These are phyloP conservation scores for Logfia minima DNA, from an alignment of 129 eudicot genomes.

Conservation along the genomic window DNA sequence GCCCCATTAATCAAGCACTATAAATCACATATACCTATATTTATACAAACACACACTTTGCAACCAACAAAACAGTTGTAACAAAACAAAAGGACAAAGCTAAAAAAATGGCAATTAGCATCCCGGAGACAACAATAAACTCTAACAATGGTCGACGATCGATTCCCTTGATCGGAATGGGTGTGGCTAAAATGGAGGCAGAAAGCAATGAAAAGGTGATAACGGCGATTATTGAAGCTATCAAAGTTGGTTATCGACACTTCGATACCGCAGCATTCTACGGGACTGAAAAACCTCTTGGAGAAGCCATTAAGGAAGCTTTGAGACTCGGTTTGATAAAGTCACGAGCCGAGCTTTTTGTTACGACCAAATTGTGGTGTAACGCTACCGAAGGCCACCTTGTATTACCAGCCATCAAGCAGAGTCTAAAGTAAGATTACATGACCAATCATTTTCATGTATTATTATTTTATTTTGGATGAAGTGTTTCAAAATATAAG, in stretches of 20 bases:
- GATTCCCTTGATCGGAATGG: conserved; percentile 39
- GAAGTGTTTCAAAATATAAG: too few species aligned
- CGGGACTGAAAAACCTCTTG: conserved; percentile 32
- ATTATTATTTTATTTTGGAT: too few species aligned
- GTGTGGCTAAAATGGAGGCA: conserved; percentile 2
- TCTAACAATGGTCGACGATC: conserved; percentile 26
- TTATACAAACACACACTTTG: not conserved
- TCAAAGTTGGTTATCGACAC: conserved; percentile 51
- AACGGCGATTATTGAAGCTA: conserved; percentile 32
- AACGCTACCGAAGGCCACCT: conserved; percentile 35
- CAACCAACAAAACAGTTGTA: not conserved
- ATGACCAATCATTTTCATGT: too few species aligned
- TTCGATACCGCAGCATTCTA: conserved; percentile 46
- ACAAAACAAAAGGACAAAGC: not conserved
- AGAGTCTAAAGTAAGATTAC: conserved; percentile 46
- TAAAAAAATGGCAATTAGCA: conserved; percentile 9
- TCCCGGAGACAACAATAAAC: conserved; percentile 23
- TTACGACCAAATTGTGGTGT: conserved; percentile 52
- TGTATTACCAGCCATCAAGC: conserved; percentile 57
- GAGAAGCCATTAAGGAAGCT: conserved; percentile 40
- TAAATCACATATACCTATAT: not conserved
- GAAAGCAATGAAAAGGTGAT: conserved; percentile 17
- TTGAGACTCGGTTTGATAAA: conserved; percentile 30
- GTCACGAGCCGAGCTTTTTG: conserved; percentile 33
- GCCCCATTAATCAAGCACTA: too few species aligned